A percentile compares a stretch with the other conserved stretches of the same genome.
Evolutionary conservation across 2,329 filamentous ascomycete genomes (phyloP).

Genomic region (Calonectria henricotiae): DNA sequence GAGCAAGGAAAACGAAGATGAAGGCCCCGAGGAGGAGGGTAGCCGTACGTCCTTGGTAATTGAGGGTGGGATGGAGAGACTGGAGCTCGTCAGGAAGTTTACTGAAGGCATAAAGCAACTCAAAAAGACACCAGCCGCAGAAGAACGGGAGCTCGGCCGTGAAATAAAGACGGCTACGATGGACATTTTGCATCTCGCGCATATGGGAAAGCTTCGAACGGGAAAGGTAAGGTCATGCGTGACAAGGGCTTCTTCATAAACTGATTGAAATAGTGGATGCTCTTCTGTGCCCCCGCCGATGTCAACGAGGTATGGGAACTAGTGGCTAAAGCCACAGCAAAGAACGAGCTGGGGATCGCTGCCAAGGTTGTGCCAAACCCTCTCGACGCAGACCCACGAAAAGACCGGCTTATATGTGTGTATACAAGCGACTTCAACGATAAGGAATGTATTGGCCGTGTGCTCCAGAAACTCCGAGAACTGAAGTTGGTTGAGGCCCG

Average conservation of each 20-base stretch:
- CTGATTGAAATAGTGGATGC: constrained; percentile 77
- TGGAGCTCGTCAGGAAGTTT: constrained; percentile 65
- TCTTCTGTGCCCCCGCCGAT: constrained; percentile 72
- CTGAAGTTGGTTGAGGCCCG: constrained; percentile 72
- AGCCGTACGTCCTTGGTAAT: constrained; percentile 67
- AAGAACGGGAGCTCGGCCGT: constrained; percentile 66
- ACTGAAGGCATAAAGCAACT: constrained; percentile 64
- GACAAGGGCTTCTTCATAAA: constrained; percentile 26
- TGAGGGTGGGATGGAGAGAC: constrained; percentile 68
- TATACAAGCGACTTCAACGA: constrained; percentile 86
- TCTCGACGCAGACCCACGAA: constrained; percentile 59
- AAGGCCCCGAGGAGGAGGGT: constrained; percentile 65
- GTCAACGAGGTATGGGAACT: constrained; percentile 77
- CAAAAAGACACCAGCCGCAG: constrained; percentile 55
- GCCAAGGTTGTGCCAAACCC: constrained; percentile 80
- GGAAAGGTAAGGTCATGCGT: constrained; percentile 74
- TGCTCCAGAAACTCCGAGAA: constrained; percentile 75
- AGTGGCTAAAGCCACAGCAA: constrained; percentile 78
- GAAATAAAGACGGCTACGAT: constrained; percentile 67
- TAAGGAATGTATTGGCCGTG: constrained; percentile 77
- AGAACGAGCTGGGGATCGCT: constrained; percentile 78
- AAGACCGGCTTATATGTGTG: constrained; percentile 78
- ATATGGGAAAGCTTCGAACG: constrained; percentile 70
- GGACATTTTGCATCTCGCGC: constrained; percentile 75
- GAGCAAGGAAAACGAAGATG: constrained; percentile 66